A percentile compares a stretch with the other conserved stretches of the same genome.
Conservation (phyloP, 345 rosid genomes). For the Bretschneidera sinensis region DNA sequence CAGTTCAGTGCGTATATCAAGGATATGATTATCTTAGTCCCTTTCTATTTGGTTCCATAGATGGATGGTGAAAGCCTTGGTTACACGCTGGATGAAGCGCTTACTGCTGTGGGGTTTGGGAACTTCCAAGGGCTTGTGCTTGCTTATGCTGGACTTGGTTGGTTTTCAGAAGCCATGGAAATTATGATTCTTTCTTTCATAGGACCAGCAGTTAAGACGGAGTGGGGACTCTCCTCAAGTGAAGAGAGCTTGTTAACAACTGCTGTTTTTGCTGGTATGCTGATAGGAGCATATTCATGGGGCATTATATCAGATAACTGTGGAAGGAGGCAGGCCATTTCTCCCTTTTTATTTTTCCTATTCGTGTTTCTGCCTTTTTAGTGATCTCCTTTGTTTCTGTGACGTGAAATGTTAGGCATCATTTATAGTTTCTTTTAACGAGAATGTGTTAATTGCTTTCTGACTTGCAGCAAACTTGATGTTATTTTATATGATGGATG, state of each 20-base stretch:
- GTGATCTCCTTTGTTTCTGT: too few relatives aligned
- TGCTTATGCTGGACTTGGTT: constrained; percentile 40
- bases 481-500: too few relatives aligned
- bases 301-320: constrained; percentile 37
- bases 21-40: too few relatives aligned
- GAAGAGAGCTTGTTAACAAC: constrained; percentile 36
- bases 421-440: too few relatives aligned
- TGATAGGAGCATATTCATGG: constrained; percentile 49
- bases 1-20: too few relatives aligned
- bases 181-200: constrained; percentile 51
- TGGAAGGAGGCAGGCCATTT: constrained; percentile 38
- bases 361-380: not conserved
- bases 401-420: too few relatives aligned
- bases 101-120: constrained; percentile 33
- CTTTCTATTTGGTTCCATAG: too few relatives aligned
- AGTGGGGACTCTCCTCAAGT: constrained; percentile 38
- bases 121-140: constrained; percentile 38
- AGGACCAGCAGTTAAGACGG: constrained; percentile 33
- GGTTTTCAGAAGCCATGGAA: constrained; percentile 46
- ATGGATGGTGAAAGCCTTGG: constrained; percentile 14
- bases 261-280: constrained; percentile 43
- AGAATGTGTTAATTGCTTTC: too few relatives aligned
- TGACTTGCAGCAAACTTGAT: too few relatives aligned
- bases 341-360: not conserved
- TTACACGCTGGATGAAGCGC: constrained; percentile 39